Percentiles rank a stretch among this genome's conserved stretches.
phyloP scores from a whole-genome alignment of 352 stramenopile species.

The Globisporangium cystogenes region DNA sequence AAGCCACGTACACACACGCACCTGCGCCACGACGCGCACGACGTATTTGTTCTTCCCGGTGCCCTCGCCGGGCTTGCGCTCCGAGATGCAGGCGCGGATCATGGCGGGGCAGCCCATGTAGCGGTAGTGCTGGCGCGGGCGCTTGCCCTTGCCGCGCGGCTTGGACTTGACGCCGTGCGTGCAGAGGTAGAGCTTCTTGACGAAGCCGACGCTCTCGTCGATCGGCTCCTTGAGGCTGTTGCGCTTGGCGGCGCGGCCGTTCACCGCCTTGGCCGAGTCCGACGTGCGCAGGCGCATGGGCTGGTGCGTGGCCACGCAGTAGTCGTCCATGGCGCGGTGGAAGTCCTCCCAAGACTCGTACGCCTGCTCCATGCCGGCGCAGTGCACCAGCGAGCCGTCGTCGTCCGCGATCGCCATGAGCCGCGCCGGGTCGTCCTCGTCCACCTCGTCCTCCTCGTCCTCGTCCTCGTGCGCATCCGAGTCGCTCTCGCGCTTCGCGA shows the following conservation, averaged over 20 bases:
- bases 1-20: slow-evolving; percentile 5
- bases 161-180: slow-evolving; percentile 84
- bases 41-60: slow-evolving; percentile 70
- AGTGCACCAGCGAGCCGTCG: slow-evolving; percentile 60
- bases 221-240: slow-evolving; percentile 85
- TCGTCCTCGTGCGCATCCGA: slow-evolving; percentile 51
- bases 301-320: slow-evolving; percentile 68
- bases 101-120: slow-evolving; percentile 83
- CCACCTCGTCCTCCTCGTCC: slow-evolving; percentile 37
- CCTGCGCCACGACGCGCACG: slow-evolving; percentile 77
- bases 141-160: slow-evolving; percentile 73
- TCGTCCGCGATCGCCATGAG: slow-evolving; percentile 53
- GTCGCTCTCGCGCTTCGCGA: slow-evolving; percentile 55
- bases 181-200: slow-evolving; percentile 84
- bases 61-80: slow-evolving; percentile 56
- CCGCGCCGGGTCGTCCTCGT: slow-evolving; percentile 28
- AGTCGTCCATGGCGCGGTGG: slow-evolving; percentile 74
- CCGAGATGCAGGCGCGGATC: slow-evolving; percentile 79
- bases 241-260: slow-evolving; percentile 68
- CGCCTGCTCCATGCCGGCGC: slow-evolving; percentile 59
- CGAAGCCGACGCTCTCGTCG: slow-evolving; percentile 78
- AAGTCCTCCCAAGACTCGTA: slow-evolving; percentile 85
- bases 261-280: slow-evolving; percentile 75
- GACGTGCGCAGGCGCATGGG: slow-evolving; percentile 78
- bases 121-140: slow-evolving; percentile 72